Base-by-base conservation (phyloP, 1,284 basidiomycete species). In the Pseudozyma flocculosa region DNA sequence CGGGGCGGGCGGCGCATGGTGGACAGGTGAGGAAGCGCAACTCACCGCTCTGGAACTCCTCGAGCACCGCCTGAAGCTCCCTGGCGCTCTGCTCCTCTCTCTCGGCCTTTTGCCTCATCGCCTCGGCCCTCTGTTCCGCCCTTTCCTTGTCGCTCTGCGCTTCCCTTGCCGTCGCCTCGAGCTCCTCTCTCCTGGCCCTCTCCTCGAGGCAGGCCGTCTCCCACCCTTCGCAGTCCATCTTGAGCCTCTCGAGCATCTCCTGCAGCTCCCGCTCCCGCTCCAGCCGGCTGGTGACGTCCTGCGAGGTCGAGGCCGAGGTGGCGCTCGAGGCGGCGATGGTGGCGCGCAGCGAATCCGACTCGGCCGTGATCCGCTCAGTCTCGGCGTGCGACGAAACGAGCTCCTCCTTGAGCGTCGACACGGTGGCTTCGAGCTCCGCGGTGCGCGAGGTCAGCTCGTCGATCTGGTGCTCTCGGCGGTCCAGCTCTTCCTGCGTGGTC, bases 31-130 rank as follows among this genome's bases (percentile, higher is more conserved):
- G n/a, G n/a, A n/a, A n/a, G n/a, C n/a, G n/a, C n/a, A n/a, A 76
- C 87, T 67, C 70, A 93, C 92, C 87, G 54, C 85, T 82, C 80
- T 97, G 92, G 79, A 98, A 96, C 79, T 98, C 95, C 75, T 90
- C 87, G 57, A 99, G 80, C 1, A 98, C 93, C 8, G 88, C 87
- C 78, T 96, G 90, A 51, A 99, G 79, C 78, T 97, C 95, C 2
- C 80, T 81, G 2, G 87, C 85, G 67, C 87, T 88, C 79, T 89
- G 86, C 52, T 82, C 83, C 73, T 96, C 92, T 15, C 81, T 79
- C 48, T 86, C 84, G 24, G 88, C 79, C 48, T 87, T 85, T 0
- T 78, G 80, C n/a, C 78, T 78, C 3, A 85, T 82, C 54, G 81
- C 80, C 49, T 84, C 8, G 19, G 67, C 66, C 18, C 47, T 37